Evolutionary conservation across 192 early-diverging fungal genomes (phyloP).

Genomic region (Podila verticillata): DNA sequence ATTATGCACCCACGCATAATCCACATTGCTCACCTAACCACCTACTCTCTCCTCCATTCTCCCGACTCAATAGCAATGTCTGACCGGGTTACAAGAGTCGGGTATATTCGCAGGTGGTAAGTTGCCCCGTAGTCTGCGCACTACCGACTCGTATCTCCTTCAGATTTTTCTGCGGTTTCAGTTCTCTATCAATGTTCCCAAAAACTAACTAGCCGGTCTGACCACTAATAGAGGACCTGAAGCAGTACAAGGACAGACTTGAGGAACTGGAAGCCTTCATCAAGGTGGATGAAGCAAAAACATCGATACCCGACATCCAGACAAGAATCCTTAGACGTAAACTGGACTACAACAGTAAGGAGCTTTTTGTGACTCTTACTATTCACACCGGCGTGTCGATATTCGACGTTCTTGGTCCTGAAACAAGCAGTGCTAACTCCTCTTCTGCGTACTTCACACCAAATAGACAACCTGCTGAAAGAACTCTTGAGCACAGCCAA

Average conservation of each 20-base stretch:
- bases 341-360: conserved; percentile 39
- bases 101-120: conserved; percentile 43
- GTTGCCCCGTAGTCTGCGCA: background rate
- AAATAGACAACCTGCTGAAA: conserved; percentile 56
- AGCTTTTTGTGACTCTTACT: background rate
- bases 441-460: background rate
- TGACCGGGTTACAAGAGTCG: conserved; percentile 38
- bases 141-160: too few relatives aligned
- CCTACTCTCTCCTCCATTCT: background rate
- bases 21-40: background rate
- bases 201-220: background rate
- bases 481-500: conserved; percentile 65
- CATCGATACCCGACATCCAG: conserved; percentile 52
- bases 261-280: conserved; percentile 68
- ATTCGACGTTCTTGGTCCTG: background rate
- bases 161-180: conserved; percentile 17
- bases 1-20: background rate
- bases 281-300: conserved; percentile 51
- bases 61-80: conserved; percentile 32
- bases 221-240: conserved; percentile 58
- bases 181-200: background rate
- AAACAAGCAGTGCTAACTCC: background rate
- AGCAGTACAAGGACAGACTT: conserved; percentile 69
- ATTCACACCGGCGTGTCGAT: background rate
- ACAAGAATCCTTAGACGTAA: conserved; percentile 57